phyloP scores from a whole-genome alignment of 345 rosid genomes.

The Gynandropsis gynandra region DNA sequence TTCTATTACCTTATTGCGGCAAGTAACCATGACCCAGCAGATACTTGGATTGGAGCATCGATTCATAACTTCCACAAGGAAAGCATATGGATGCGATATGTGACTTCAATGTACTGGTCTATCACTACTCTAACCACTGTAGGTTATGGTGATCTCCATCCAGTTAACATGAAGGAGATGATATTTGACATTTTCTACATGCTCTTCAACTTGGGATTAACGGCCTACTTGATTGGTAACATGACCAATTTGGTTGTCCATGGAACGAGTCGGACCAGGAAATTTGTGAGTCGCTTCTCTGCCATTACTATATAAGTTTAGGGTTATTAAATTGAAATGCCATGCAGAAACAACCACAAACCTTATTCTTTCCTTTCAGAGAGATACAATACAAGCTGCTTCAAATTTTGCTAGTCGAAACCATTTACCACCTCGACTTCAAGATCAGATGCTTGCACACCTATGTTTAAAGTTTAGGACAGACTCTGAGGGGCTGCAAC shows the following conservation, averaged over 20 bases:
- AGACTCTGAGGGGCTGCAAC: slow-evolving; percentile 83
- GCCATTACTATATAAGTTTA: not conserved
- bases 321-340: too few species aligned
- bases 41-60: slow-evolving; percentile 54
- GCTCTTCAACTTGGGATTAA: slow-evolving; percentile 68
- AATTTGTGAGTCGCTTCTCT: slow-evolving; percentile 60
- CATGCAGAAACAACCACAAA: too few species aligned
- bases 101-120: slow-evolving; percentile 74
- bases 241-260: slow-evolving; percentile 90
- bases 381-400: slow-evolving; percentile 80
- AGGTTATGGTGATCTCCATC: slow-evolving; percentile 88
- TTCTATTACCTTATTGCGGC: slow-evolving; percentile 53
- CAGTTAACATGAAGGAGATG: slow-evolving; percentile 58
- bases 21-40: slow-evolving; percentile 33
- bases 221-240: slow-evolving; percentile 72
- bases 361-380: too few species aligned
- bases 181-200: slow-evolving; percentile 48
- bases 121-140: slow-evolving; percentile 70
- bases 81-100: slow-evolving; percentile 37
- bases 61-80: slow-evolving; percentile 31
- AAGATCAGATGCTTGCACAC: slow-evolving; percentile 94
- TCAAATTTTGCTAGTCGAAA: slow-evolving; percentile 73
- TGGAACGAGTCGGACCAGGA: slow-evolving; percentile 65
- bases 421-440: slow-evolving; percentile 59
- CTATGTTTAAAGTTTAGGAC: slow-evolving; percentile 75